Evolutionary conservation across 257 asterid species (phyloP), one percentile per base, ranked within the genome.

Genomic region (Capsicum pubescens): DNA sequence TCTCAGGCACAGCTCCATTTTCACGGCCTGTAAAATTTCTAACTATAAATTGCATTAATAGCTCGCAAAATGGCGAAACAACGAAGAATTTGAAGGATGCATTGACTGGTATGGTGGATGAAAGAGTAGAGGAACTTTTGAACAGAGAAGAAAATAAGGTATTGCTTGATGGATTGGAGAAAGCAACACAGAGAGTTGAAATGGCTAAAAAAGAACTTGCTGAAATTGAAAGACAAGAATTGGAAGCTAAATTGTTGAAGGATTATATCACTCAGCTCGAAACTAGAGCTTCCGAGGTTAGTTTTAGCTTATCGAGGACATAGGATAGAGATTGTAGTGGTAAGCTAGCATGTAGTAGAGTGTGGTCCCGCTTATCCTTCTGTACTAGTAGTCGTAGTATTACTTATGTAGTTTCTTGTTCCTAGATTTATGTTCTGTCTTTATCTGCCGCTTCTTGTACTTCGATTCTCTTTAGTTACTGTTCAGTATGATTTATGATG

Each of bases 121-220:
- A 90, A 84, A 89, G 91, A 81, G 95, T 95, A 2, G 97, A 93
- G 72, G 85, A 91, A 55, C 91, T 97, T 21, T 67, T 97, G 83
- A 89, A 86, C 79, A 95, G 87, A 83, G 98, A 96, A 88, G 99
- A 95, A 88, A 97, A 97, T 83, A 77, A 85, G 85, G 98, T 36
- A 82, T 86, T 95, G 89, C 86, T 97, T 35, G 90, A 92, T 72
- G 98, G 97, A 79, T 88, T 97, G 87, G 95, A 92, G 88, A 89
- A 92, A 89, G 99, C 98, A 56, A 86, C 98, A 0, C 84, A 54
- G 83, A 90, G 99, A 84, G 97, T 95, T 55, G 98, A 95, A 87
- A 79, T 12, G 64, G 98, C 98, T 2, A 92, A 88, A 93, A 85
- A 90, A 85, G 92, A 93, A 83, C 92, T 94, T 69, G 97, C 95